Percentiles rank a stretch among this genome's conserved stretches.
Evolutionary conservation across 2,329 filamentous ascomycete genomes (phyloP).

Genomic region (Rhinocladiella similis): DNA sequence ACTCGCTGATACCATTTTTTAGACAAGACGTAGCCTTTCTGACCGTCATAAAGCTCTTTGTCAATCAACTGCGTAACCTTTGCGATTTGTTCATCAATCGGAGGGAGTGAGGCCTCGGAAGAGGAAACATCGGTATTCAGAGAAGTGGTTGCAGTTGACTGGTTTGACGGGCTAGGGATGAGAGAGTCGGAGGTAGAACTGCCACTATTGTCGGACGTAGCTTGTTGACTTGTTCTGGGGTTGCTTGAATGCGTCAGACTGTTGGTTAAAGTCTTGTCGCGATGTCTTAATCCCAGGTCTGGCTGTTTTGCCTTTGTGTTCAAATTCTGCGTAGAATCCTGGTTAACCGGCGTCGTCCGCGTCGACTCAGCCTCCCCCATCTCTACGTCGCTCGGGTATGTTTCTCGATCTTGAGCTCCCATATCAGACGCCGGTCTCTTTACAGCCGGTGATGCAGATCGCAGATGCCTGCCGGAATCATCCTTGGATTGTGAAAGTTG

Average conservation of each 20-base stretch:
- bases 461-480: constrained; percentile 31
- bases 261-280: constrained; percentile 15
- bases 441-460: constrained; percentile 53
- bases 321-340: constrained; percentile 10
- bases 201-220: constrained; percentile 33
- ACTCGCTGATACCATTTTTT: constrained; percentile 76
- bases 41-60: constrained; percentile 63
- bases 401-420: constrained; percentile 43
- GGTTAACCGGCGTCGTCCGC: constrained; percentile 10
- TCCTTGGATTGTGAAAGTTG: constrained; percentile 29
- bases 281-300: constrained; percentile 23
- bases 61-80: constrained; percentile 63
- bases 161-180: constrained; percentile 41
- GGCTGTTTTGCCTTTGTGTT: constrained; percentile 27
- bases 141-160: constrained; percentile 36
- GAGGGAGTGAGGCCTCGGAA: constrained; percentile 37
- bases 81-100: constrained; percentile 70
- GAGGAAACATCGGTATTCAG: constrained; percentile 29
- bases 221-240: constrained; percentile 38
- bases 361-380: constrained; percentile 27
- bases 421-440: constrained; percentile 58
- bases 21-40: constrained; percentile 76
- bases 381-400: constrained; percentile 35
- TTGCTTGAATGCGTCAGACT: constrained; percentile 35
- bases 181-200: constrained; percentile 38